Evolutionary conservation across 495 filamentous ascomycete genomes (phyloP), one percentile per base, ranked within the genome.

Genomic region (Penicillium dipodomyicola): DNA sequence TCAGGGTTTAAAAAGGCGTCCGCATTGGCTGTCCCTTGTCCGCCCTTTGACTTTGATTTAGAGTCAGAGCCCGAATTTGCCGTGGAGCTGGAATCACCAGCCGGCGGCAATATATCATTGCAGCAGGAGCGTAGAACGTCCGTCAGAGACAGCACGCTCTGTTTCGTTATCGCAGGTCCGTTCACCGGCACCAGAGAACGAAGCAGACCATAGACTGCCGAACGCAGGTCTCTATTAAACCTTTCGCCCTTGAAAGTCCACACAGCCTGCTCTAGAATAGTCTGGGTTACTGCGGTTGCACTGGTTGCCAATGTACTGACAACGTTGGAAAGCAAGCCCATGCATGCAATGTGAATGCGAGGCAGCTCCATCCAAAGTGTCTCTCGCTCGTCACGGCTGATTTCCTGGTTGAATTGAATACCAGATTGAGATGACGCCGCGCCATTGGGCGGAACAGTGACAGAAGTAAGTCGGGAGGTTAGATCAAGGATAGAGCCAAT

Each of bases 311-410:
- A 68, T 12, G 85, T 78, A 48, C 74, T 61, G 32, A 83, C 61
- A 44, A 91, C 55, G 29, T 72, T 66, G 9, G 72, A 59, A 49
- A 87, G 73, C 5, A 95, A 60, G 22, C 77, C 73, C 53, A 94
- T 72, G 35, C 83, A 81, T 12, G 87, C 82, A 37, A 82, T 68
- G 60, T 96, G 90, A 58, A 96, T 83, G 22, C 81, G 77, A 27
- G 91, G 90, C 6, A 96, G 72, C 32, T 83, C 79, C 23, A 77
- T 70, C 79, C 84, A 90, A 11, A 96, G 75, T 42, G 80, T 78
- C 58, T 93, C 89, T 57, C 86, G 83, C 69, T 96, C 92, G 44
- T 91, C 89, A 46, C 85, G 82, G 35, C 84, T 75, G 58, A 95
- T 84, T 63, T 88, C 84, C 20, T 81, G 74, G 53, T 90, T 91